Percentiles rank a stretch among this genome's conserved stretches.
phyloP scores from a whole-genome alignment of 352 stramenopile genomes.

The Globisporangium cederbergense region DNA sequence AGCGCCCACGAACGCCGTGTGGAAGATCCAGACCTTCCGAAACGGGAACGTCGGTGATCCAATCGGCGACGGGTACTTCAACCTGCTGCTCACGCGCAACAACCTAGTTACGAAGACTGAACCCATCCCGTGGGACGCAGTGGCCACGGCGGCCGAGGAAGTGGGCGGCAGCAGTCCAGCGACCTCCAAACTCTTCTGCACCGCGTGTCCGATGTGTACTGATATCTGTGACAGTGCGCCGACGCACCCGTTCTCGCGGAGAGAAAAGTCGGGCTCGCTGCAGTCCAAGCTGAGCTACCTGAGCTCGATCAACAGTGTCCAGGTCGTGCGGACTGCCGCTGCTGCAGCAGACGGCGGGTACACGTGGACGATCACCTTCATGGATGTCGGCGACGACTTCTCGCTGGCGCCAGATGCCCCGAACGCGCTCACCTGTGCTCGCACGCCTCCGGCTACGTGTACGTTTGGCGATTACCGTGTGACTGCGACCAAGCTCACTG shows the following conservation, averaged over 20 bases:
- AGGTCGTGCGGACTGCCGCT: slow-evolving; percentile 64
- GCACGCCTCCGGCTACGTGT: slow-evolving; percentile 16
- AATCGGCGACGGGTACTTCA: slow-evolving; percentile 59
- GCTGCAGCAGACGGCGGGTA: slow-evolving; percentile 48
- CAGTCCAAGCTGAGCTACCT: slow-evolving; percentile 70
- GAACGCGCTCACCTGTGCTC: slow-evolving; percentile 24
- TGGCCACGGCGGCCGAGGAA: slow-evolving; percentile 83
- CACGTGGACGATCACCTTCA: slow-evolving; percentile 90
- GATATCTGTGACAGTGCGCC: slow-evolving; percentile 25
- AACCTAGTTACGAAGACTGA: slow-evolving; percentile 51
- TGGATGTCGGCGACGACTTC: slow-evolving; percentile 84
- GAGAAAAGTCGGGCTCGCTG: slow-evolving; percentile 59
- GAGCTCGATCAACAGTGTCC: slow-evolving; percentile 52
- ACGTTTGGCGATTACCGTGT: slow-evolving; percentile 37
- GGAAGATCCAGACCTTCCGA: slow-evolving; percentile 41
- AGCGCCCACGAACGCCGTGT: slow-evolving; percentile 51
- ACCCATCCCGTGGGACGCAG: slow-evolving; percentile 92
- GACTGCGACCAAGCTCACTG: slow-evolving; percentile 51
- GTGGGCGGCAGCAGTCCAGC: slow-evolving; percentile 33
- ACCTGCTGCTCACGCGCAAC: slow-evolving; percentile 43
- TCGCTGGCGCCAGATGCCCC: slow-evolving; percentile 30
- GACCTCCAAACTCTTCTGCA: slow-evolving; percentile 63
- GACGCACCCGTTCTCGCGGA: slow-evolving; percentile 25
- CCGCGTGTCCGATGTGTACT: slow-evolving; percentile 35
- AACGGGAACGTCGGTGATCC: slow-evolving; percentile 21